Base-by-base conservation (phyloP, 306 rosid genomes). In the Prunus davidiana region DNA sequence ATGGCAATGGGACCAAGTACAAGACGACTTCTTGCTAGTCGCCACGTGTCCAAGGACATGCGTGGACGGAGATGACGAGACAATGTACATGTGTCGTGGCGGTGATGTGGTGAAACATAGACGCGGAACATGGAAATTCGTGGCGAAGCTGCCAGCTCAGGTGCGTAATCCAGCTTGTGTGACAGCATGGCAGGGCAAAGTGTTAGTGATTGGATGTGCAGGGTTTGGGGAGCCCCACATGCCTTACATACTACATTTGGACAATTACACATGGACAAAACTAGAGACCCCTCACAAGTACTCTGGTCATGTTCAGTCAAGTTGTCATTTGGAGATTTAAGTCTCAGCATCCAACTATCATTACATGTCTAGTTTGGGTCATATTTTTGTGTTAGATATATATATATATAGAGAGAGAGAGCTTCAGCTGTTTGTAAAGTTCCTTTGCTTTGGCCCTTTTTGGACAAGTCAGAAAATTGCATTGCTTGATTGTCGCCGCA, bases 261-360 rank as follows among this genome's bases (percentile, higher is more conserved):
- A 58, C 50, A 62, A 52, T 15, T 28, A 73, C n/a, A 71, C 50
- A 2, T 81, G 91, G 94, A 84, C 70, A 22, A 90, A 72, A 27
- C 10, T 86, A 10, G 89, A 74, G 11, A 76, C 46, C 22, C 89
- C 89, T 11, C 60, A 63, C 1, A 64, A 69, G 16, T 87, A 58
- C 49, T 83, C 72, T 1, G 91, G 90, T 0, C 90, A 90, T 64
- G 94, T 87, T 51, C 98, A 93, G 25, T 86, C 89, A 4, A 90
- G 92, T 51, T 90, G 91, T 18, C 47, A 82, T 65, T 38, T 90
- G 30, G 88, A 89, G 76, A 78, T 91, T 57, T 91, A 81, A 54
- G 5, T 30, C 16, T 34, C 3, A 7, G n/a, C 27, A 30, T 8
- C 46, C 8, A 68, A 0, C 12, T 60, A 49, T 30, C 20, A 3